phyloP scores from a whole-genome alignment of 2,329 filamentous ascomycete species.

The Trichoderma afroharzianum region DNA sequence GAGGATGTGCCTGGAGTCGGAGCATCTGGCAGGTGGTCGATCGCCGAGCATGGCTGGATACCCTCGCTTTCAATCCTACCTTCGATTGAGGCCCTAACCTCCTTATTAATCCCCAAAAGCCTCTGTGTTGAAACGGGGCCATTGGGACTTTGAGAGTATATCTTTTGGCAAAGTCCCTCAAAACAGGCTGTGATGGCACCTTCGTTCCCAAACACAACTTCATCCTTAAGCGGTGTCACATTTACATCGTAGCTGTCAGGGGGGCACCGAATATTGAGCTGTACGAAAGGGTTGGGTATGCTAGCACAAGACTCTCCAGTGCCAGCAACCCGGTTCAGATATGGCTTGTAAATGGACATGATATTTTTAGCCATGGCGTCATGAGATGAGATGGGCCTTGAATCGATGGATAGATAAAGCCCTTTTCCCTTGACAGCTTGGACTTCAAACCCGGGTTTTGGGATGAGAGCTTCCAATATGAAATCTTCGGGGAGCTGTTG shows the following conservation, averaged over 20 bases:
- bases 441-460: constrained; percentile 45
- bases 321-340: constrained; percentile 36
- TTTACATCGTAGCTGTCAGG: constrained; percentile 66
- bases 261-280: constrained; percentile 60
- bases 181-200: constrained; percentile 43
- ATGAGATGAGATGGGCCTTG: constrained; percentile 56
- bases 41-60: background rate
- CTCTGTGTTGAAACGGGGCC: background rate
- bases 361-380: constrained; percentile 60
- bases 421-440: constrained; percentile 44
- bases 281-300: constrained; percentile 56
- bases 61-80: background rate
- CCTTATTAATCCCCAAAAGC: background rate
- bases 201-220: constrained; percentile 64
- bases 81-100: background rate
- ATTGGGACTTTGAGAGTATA: constrained; percentile 32
- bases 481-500: constrained; percentile 24
- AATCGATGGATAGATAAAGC: constrained; percentile 65
- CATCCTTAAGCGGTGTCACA: constrained; percentile 67
- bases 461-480: constrained; percentile 55
- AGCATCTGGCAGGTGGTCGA: background rate
- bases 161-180: constrained; percentile 38
- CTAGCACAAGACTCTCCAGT: constrained; percentile 24
- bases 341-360: constrained; percentile 47
- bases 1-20: background rate